Evolutionary conservation across 352 stramenopile species (phyloP), one percentile per base, ranked within the genome.

Genomic region (Globisporangium sylvaticum): DNA sequence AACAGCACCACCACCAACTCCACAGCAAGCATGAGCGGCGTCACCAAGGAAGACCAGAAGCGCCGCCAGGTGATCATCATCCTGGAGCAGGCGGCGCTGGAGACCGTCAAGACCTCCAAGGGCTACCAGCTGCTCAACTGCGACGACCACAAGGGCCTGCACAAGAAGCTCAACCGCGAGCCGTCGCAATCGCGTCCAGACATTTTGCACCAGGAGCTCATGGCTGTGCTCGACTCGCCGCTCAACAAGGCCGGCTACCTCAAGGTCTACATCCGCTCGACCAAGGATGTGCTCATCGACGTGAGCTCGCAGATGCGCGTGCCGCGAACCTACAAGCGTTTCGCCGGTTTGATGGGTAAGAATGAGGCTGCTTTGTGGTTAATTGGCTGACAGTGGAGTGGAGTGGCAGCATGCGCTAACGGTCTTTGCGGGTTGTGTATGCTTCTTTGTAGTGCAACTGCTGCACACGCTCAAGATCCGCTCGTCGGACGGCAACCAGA

Each of bases 381-480:
- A 10, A 18, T 44, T 39, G 54, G 10, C 32, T 61, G 8, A 22
- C 8, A 14, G 15, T 37, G 31, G 20, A 14, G 15, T 37, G 31
- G 8, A 14, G 39, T 31, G 31, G 5, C 53, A 25, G 14, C 24
- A 39, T 68, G 4, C 44, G 31, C 29, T 31, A 25, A 58, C 7
- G 18, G 6, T 48, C 15, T 48, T 48, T 58, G 37, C 20, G 2
- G 4, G 32, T 37, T 34, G 54, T 29, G 15, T 44, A n/a, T 18
- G 15, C 27, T 8, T 24, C 3, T 31, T 29, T 66, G 37, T 76
- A 98, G 97, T 99, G 59, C 98, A 99, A 90, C 76, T 99, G 65
- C 88, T 99, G 24, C 98, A 99, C 84, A 99, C 98, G 83, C 92
- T 99, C 77, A 99, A 99, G 83, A 99, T 99, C 75, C 97, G 98